Conservation (phyloP, 1,284 basidiomycete genomes). For the Sanghuangporus weigelae region DNA sequence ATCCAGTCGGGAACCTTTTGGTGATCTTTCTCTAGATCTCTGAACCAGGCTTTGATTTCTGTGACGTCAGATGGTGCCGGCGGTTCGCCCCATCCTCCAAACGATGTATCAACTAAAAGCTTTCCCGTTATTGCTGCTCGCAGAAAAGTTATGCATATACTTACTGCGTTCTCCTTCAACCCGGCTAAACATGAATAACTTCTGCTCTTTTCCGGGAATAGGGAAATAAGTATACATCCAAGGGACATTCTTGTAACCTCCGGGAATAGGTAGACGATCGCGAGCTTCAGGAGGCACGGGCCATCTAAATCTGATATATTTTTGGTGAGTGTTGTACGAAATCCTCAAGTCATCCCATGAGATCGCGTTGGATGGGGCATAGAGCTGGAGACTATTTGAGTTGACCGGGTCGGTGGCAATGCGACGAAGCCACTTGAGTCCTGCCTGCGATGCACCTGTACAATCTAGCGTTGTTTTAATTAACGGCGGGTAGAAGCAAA, state of each 20-base stretch:
- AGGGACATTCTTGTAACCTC: constrained; percentile 9
- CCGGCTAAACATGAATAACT: constrained; percentile 7
- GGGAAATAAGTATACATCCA: constrained; percentile 17
- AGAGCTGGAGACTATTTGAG: background rate
- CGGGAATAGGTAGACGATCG: constrained; percentile 10
- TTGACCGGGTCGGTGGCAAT: background rate
- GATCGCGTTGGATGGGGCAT: background rate
- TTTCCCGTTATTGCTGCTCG: background rate
- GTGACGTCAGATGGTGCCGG: constrained; percentile 1
- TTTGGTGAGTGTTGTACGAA: constrained; percentile 11
- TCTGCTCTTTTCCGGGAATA: constrained; percentile 5
- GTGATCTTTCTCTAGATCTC: background rate
- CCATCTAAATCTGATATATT: constrained; percentile 5
- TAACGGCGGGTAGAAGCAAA: background rate
- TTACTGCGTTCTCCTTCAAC: constrained; percentile 15
- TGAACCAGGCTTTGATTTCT: constrained; percentile 9
- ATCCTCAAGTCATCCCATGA: constrained; percentile 9
- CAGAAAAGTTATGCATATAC: background rate
- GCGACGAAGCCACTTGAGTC: constrained; percentile 15
- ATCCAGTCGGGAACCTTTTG: constrained; percentile 2
- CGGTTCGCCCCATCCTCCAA: constrained; percentile 2
- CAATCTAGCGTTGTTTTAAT: constrained; percentile 10
- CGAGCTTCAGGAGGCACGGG: constrained; percentile 13
- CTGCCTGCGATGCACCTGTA: constrained; percentile 17
- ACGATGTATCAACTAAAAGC: background rate